These are phyloP conservation scores for Fusarium phyllophilum DNA, from an alignment of 2,329 filamentous ascomycete species.

Conservation along the genomic window DNA sequence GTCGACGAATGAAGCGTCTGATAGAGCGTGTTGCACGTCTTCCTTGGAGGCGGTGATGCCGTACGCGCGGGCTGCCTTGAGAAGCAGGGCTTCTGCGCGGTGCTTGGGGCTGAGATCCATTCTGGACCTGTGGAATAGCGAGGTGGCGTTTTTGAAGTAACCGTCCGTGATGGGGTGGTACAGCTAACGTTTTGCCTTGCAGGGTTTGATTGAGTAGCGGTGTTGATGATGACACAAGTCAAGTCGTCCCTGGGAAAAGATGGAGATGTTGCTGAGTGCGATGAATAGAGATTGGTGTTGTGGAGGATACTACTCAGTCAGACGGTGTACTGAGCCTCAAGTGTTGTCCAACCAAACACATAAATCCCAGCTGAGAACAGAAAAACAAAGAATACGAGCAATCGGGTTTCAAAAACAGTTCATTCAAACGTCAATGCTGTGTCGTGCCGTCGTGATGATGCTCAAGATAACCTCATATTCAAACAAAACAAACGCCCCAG, in stretches of 20 bases:
- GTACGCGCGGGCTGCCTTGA: constrained; percentile 48
- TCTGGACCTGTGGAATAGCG: constrained; percentile 46
- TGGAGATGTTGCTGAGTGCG: neutral
- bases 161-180: constrained; percentile 34
- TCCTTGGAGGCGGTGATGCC: constrained; percentile 49
- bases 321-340: constrained; percentile 15
- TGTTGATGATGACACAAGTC: constrained; percentile 5
- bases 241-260: neutral
- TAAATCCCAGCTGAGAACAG: neutral
- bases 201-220: neutral
- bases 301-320: neutral
- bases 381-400: neutral
- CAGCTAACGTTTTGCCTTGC: constrained; percentile 24
- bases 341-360: neutral
- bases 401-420: neutral
- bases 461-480: constrained; percentile 24
- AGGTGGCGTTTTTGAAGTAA: constrained; percentile 46
- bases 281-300: neutral
- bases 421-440: neutral
- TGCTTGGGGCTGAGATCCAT: constrained; percentile 46
- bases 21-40: constrained; percentile 51
- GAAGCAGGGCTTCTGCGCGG: constrained; percentile 48
- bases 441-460: neutral
- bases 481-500: constrained; percentile 29
- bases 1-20: constrained; percentile 52